phyloP scores from a whole-genome alignment of 2,329 filamentous ascomycete species.

The Fusarium guadeloupense region DNA sequence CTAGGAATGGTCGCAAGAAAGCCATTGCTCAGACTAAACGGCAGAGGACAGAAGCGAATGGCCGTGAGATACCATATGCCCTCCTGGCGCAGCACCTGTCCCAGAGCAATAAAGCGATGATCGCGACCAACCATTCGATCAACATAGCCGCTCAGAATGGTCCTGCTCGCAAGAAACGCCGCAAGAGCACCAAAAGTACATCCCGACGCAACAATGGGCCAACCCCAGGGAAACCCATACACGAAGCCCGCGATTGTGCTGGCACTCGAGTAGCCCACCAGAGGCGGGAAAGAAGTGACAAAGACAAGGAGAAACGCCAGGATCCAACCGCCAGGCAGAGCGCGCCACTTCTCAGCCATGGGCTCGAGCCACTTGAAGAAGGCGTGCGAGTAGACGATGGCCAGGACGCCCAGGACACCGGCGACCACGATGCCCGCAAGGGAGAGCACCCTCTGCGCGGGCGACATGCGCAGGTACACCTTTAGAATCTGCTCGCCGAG shows the following conservation, averaged over 20 bases:
- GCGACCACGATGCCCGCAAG: conserved; percentile 59
- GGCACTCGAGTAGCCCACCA: conserved; percentile 87
- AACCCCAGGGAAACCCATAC: conserved; percentile 70
- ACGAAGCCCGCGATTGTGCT: conserved; percentile 64
- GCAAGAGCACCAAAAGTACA: conserved; percentile 80
- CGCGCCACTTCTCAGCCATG: conserved; percentile 79
- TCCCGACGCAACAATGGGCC: conserved; percentile 82
- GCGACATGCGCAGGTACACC: conserved; percentile 65
- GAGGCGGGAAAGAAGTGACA: conserved; percentile 81
- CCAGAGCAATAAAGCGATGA: conserved; percentile 86
- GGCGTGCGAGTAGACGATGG: conserved; percentile 79
- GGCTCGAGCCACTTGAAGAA: conserved; percentile 82
- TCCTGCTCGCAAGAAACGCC: conserved; percentile 83
- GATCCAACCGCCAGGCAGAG: conserved; percentile 74
- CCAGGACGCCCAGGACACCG: conserved; percentile 69
- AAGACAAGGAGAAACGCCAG: conserved; percentile 82
- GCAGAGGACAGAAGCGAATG: conserved; percentile 91
- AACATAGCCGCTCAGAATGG: conserved; percentile 81
- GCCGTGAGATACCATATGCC: conserved; percentile 89
- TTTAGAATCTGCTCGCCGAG: conserved; percentile 56
- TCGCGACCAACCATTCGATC: conserved; percentile 82
- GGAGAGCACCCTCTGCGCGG: conserved; percentile 69
- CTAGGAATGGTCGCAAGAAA: conserved; percentile 94
- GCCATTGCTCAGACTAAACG: conserved; percentile 92
- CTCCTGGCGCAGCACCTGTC: conserved; percentile 88